Conservation (phyloP, 1,139 yeast genomes). For the Meyerozyma smithsonii region DNA sequence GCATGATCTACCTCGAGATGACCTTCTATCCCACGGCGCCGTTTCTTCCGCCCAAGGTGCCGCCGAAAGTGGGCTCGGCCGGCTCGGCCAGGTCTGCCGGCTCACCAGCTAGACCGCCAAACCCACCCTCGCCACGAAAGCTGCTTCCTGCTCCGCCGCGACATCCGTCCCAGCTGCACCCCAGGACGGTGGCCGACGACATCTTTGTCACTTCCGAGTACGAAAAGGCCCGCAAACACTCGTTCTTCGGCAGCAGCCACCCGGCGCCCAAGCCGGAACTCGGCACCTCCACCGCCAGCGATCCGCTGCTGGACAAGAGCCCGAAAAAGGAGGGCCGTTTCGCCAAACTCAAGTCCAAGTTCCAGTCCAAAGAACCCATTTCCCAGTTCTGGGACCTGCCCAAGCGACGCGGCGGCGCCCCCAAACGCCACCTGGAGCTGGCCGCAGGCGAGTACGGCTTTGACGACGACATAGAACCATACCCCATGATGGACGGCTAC, state of each 20-base stretch:
- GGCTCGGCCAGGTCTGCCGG: no score
- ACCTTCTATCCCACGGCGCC: conserved; percentile 77
- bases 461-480: conserved; percentile 15
- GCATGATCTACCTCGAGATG: conserved; percentile 84
- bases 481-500: conserved; percentile 17
- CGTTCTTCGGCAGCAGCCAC: conserved; percentile 8
- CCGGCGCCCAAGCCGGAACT: neutral
- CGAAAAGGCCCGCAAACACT: neutral
- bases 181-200: conserved; percentile 19
- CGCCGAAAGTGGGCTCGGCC: neutral
- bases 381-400: conserved; percentile 18
- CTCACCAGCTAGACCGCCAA: no score
- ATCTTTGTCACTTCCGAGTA: conserved; percentile 19
- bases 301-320: conserved; percentile 1
- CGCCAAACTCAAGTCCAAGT: conserved; percentile 27
- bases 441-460: conserved; percentile 18
- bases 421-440: conserved; percentile 11
- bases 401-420: conserved; percentile 5
- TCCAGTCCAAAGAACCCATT: conserved; percentile 35
- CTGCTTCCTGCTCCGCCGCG: conserved; percentile 10
- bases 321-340: conserved; percentile 16
- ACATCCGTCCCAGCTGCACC: conserved; percentile 9
- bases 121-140: neutral
- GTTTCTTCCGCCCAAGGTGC: conserved; percentile 38
- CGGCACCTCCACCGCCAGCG: neutral